Conservation (phyloP, 2,329 filamentous ascomycete genomes). For the Metarhizium humberi region DNA sequence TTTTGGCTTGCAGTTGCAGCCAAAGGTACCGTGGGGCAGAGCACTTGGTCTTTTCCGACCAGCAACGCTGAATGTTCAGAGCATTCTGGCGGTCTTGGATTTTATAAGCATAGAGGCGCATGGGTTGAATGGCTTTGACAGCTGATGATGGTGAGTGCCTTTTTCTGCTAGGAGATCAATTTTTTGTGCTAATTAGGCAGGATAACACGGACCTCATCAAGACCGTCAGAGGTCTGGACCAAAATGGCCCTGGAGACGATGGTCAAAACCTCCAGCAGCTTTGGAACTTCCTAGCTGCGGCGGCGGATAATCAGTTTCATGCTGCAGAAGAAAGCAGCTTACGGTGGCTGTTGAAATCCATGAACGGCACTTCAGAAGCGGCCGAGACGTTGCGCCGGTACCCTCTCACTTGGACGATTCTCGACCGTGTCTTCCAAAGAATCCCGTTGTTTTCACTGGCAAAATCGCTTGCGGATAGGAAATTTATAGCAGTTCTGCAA, state of each 20-base stretch:
- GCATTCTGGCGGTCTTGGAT: not conserved
- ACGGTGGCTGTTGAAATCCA: constrained; percentile 54
- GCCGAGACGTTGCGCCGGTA: constrained; percentile 46
- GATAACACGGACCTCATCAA: constrained; percentile 35
- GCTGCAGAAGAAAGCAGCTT: constrained; percentile 49
- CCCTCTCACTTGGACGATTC: constrained; percentile 50
- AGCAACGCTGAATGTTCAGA: not conserved
- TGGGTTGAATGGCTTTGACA: not conserved
- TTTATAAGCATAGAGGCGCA: not conserved
- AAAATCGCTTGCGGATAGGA: constrained; percentile 59
- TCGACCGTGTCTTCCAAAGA: constrained; percentile 51
- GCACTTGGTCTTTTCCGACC: not conserved
- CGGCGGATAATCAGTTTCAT: constrained; percentile 33
- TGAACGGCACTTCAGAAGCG: constrained; percentile 37
- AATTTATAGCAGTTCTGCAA: constrained; percentile 58
- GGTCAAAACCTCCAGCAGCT: constrained; percentile 38
- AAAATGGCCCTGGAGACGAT: constrained; percentile 34
- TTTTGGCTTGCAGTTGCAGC: constrained; percentile 22
- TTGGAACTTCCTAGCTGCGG: constrained; percentile 38
- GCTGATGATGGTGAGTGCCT: not conserved
- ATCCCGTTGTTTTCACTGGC: constrained; percentile 62
- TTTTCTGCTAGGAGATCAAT: not conserved
- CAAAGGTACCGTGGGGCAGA: not conserved
- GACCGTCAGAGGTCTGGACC: constrained; percentile 45
- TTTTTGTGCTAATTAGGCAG: constrained; percentile 11